phyloP scores from a whole-genome alignment of 495 filamentous ascomycete genomes.

The Penicillium chermesinum region DNA sequence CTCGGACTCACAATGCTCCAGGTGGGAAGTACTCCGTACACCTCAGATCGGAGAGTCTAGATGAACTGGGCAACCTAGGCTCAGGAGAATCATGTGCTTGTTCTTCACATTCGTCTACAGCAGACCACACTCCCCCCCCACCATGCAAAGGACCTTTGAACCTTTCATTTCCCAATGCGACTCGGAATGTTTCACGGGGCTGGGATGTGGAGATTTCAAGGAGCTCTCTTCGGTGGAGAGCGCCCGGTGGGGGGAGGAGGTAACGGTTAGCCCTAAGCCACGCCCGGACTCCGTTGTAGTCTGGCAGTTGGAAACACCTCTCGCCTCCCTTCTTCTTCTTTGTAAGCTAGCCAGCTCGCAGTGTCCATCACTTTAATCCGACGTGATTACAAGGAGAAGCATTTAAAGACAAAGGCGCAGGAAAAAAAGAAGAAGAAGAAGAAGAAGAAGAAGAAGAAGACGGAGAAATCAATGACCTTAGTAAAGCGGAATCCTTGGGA shows the following conservation, averaged over 20 bases:
- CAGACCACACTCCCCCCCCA: background rate
- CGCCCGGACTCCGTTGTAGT: conserved; percentile 6
- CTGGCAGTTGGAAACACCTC: no score
- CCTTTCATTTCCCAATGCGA: conserved; percentile 17
- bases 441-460: no score
- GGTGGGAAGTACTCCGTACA: no score
- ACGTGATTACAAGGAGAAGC: no score
- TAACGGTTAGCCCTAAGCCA: conserved; percentile 11
- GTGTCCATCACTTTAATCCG: background rate
- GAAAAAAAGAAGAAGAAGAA: no score
- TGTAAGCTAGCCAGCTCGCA: background rate
- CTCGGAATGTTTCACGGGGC: conserved; percentile 14
- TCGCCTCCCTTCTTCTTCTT: no score
- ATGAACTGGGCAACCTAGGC: no score
- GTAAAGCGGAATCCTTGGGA: background rate
- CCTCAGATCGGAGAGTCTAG: no score
- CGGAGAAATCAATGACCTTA: no score
- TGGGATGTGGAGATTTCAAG: conserved; percentile 20
- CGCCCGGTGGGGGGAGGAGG: conserved; percentile 1
- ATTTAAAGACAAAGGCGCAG: no score
- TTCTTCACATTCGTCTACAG: background rate
- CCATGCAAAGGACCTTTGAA: conserved; percentile 3
- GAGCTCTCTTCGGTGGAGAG: conserved; percentile 8
- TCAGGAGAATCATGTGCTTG: no score
- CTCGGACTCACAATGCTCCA: no score